Base-by-base conservation (phyloP, 164 flowering plant species). In the Magnolia kwangsiensis region DNA sequence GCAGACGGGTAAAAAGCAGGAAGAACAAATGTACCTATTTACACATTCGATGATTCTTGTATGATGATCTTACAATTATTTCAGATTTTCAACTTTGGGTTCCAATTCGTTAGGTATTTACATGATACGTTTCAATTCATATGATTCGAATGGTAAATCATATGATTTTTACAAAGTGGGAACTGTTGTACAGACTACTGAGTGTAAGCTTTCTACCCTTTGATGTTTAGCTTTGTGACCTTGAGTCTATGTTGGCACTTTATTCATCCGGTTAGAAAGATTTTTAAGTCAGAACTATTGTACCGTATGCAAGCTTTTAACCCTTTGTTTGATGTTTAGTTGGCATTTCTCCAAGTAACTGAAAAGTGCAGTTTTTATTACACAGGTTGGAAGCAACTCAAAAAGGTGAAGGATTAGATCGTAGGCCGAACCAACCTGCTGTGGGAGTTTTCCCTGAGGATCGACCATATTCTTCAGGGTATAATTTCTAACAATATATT, bases 401-500 rank as follows among this genome's bases (percentile, higher is more conserved):
- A 16, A 55, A 11, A 16, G 61, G 13, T 55, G 61, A 55, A 55
- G 61, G 61, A 55, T 8, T 16, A 55, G 61, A 55, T 55, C 61
- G 18, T 55, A 55, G 61, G 13, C 18, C 61, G 2, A 55, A 55
- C 61, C 61, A 55, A 61, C 50, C 8, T 61, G 24, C 10, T 71
- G 21, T 19, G 19, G 55, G 24, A 50, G 7, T 45, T 71, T 7
- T 9, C 11, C n/a, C 59, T 49, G 59, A 45, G 73, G 10, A 71
- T 27, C 55, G 20, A 71, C 73, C 73, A 16, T 50, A n/a, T 71
- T 19, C 73, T 45, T 50, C 58, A 50, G 73, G 73, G 73, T 71
- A 71, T 45, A 37, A 14, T 18, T 71, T 9, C 29, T 68, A 16
- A 49, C 7, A 31, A 13, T 27, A 27, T 31, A 5, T 37, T 37